Percentiles rank a stretch among this genome's conserved stretches.
Evolutionary conservation across 257 asterid species (phyloP).

Genomic region (Nicotiana tabacum): DNA sequence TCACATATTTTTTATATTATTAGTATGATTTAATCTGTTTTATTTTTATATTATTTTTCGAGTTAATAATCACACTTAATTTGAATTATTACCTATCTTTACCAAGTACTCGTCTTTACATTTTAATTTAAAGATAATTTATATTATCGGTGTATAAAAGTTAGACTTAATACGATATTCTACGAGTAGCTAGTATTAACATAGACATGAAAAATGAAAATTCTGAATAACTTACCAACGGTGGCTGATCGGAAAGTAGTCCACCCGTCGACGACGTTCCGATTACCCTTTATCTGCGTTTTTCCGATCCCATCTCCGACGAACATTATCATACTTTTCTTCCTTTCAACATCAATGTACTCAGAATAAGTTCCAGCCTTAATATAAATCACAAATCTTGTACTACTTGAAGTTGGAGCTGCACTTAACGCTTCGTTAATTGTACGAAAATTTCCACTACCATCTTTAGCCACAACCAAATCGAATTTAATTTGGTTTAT

Average conservation of each 20-base stretch:
- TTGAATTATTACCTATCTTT: too few relatives aligned
- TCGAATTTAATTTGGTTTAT: constrained; percentile 30
- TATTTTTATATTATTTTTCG: too few relatives aligned
- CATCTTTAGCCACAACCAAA: constrained; percentile 69
- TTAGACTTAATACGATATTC: neutral
- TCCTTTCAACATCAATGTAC: constrained; percentile 57
- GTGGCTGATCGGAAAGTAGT: constrained; percentile 89
- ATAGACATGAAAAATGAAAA: neutral
- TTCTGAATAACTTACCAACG: constrained; percentile 46
- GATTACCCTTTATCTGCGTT: constrained; percentile 69
- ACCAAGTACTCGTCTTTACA: too few relatives aligned
- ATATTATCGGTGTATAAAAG: neutral
- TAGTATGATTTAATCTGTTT: too few relatives aligned
- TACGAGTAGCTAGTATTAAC: neutral
- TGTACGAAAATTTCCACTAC: constrained; percentile 74
- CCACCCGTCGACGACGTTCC: constrained; percentile 85
- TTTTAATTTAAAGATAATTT: too few relatives aligned
- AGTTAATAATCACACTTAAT: too few relatives aligned
- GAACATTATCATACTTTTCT: constrained; percentile 46
- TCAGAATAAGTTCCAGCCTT: constrained; percentile 77
- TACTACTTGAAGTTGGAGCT: constrained; percentile 60
- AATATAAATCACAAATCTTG: constrained; percentile 70
- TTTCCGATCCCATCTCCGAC: constrained; percentile 91
- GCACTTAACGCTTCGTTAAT: constrained; percentile 54
- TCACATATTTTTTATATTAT: too few relatives aligned